phyloP scores from a whole-genome alignment of 1,139 yeast genomes.

The Zygoascus hellenicus region DNA sequence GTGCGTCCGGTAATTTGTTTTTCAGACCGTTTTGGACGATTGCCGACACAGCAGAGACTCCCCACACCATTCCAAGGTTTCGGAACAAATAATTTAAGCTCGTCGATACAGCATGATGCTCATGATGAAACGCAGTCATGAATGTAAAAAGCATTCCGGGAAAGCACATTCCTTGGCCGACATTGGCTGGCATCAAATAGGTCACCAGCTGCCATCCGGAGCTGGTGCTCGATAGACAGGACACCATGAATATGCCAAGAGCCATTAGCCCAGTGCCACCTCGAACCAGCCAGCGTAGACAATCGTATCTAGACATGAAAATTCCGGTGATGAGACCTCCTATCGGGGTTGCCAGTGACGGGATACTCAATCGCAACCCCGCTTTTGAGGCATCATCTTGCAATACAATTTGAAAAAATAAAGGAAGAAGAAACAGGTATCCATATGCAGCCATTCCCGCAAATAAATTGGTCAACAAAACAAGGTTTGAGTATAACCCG shows the following conservation, averaged over 20 bases:
- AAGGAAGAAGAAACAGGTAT: conserved; percentile 13
- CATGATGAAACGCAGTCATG: conserved; percentile 13
- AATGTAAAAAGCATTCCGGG: conserved; percentile 15
- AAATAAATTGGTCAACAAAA: conserved; percentile 9
- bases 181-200: conserved; percentile 12
- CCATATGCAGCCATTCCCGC: conserved; percentile 15
- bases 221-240: background rate
- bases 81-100: conserved; percentile 14
- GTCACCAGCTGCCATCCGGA: conserved; percentile 3
- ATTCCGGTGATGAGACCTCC: conserved; percentile 15
- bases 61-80: conserved; percentile 16
- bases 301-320: conserved; percentile 10
- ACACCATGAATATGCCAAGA: conserved; percentile 9
- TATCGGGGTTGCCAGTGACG: conserved; percentile 14
- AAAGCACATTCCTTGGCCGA: conserved; percentile 15
- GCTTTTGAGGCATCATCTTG: conserved; percentile 15
- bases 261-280: conserved; percentile 11
- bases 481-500: background rate
- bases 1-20: background rate
- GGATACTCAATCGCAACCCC: conserved; percentile 14
- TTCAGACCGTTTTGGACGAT: conserved; percentile 12
- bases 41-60: conserved; percentile 15
- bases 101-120: conserved; percentile 15
- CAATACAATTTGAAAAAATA: conserved; percentile 15
- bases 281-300: conserved; percentile 11